Conservation (phyloP, 306 rosid species). For the Sechiopsis laciniata region DNA sequence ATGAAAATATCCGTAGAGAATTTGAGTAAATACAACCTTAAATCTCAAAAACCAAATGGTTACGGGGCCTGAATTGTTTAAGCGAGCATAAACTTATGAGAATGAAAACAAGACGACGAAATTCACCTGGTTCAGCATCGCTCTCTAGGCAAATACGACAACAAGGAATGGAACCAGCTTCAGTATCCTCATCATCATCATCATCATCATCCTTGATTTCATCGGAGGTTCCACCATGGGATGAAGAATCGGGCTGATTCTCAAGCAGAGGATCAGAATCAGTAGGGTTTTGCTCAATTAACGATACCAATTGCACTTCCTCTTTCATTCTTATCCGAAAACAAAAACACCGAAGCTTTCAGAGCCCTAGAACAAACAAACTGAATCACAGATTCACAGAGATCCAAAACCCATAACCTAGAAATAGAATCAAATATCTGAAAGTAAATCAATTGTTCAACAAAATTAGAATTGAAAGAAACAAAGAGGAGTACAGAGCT, state of each 20-base stretch:
- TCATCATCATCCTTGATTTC: slow-evolving; percentile 40
- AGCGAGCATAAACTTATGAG: not conserved
- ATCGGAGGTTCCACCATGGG: slow-evolving; percentile 47
- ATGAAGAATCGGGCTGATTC: slow-evolving; percentile 39
- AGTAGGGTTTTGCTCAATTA: slow-evolving; percentile 44
- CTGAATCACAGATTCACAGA: slow-evolving; percentile 6
- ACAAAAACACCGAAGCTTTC: not conserved
- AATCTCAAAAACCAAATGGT: too few species aligned
- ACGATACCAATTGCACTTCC: slow-evolving; percentile 80
- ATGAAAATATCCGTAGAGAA: too few species aligned
- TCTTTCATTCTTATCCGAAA: slow-evolving; percentile 45
- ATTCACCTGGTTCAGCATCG: slow-evolving; percentile 76
- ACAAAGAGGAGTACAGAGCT: not conserved
- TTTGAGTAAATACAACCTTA: too few species aligned
- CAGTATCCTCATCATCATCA: slow-evolving; percentile 53
- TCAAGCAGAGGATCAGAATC: slow-evolving; percentile 81
- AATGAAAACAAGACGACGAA: not conserved
- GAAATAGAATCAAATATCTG: slow-evolving; percentile 4
- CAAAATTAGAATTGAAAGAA: not conserved
- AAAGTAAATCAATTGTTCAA: not conserved
- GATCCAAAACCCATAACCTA: slow-evolving; percentile 12
- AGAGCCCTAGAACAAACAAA: slow-evolving; percentile 31
- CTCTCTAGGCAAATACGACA: slow-evolving; percentile 96
- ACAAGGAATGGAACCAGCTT: slow-evolving; percentile 66
- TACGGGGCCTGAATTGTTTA: not conserved